Evolutionary conservation across 164 flowering plant species (phyloP).

Genomic region (Vitis labrusca): DNA sequence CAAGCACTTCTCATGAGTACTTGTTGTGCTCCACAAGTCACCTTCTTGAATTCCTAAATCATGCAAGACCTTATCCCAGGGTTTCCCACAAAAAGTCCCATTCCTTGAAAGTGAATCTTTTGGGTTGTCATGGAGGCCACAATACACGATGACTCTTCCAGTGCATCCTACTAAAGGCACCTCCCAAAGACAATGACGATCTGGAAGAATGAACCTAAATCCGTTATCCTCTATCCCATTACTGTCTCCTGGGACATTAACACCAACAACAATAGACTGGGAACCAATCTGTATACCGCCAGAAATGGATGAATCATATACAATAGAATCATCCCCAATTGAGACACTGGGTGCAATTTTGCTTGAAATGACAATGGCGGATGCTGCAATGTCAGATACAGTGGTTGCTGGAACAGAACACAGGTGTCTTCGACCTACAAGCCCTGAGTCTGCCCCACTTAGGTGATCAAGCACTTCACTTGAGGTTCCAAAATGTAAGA

Average conservation of each 20-base stretch:
- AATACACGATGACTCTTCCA: conserved; percentile 69
- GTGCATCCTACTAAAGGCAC: conserved; percentile 76
- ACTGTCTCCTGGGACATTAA: conserved; percentile 48
- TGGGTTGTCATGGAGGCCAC: conserved; percentile 98
- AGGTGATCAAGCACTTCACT: conserved; percentile 95
- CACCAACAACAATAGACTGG: conserved; percentile 78
- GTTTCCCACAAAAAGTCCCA: conserved; percentile 96
- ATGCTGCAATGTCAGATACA: conserved; percentile 86
- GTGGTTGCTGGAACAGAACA: conserved; percentile 96
- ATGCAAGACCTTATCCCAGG: conserved; percentile 73
- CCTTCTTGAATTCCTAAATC: conserved; percentile 68
- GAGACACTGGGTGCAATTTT: conserved; percentile 85
- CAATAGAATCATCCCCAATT: conserved; percentile 87
- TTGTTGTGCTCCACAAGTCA: conserved; percentile 63
- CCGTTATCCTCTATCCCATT: conserved; percentile 22
- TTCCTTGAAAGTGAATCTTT: conserved; percentile 52
- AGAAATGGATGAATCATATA: conserved; percentile 84
- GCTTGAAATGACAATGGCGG: conserved; percentile 83
- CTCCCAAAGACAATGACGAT: conserved; percentile 99
- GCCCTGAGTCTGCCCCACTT: conserved; percentile 60
- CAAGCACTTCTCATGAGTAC: conserved; percentile 60
- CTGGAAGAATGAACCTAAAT: conserved; percentile 80
- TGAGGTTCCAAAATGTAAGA: conserved; percentile 97
- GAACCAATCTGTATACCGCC: conserved; percentile 84
- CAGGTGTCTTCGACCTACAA: conserved; percentile 92